Percentiles rank a stretch among this genome's conserved stretches.
phyloP scores from a whole-genome alignment of 106 monocot species.

The Platanthera zijinensis region DNA sequence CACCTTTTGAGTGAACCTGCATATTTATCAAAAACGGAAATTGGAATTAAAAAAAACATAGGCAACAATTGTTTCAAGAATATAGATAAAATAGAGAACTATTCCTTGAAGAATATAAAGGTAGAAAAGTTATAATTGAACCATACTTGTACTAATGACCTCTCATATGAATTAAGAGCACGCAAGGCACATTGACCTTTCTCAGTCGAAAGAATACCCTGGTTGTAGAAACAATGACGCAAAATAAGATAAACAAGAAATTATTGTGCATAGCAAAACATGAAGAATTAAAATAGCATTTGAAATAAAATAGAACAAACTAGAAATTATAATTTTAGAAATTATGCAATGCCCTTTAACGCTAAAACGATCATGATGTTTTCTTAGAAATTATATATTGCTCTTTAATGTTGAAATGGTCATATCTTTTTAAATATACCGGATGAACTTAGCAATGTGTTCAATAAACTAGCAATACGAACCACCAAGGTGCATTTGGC shows the following conservation, averaged over 20 bases:
- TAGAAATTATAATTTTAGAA: background rate
- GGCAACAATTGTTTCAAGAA: background rate
- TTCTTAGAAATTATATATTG: too few relatives aligned
- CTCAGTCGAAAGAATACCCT: constrained; percentile 96
- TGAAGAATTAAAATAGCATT: background rate
- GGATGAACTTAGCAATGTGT: too few relatives aligned
- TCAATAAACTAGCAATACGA: too few relatives aligned
- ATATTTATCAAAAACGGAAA: constrained; percentile 9
- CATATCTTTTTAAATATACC: too few relatives aligned
- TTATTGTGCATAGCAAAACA: background rate
- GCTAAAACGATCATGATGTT: background rate
- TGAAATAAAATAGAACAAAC: background rate
- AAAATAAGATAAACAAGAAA: background rate
- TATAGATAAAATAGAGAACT: background rate
- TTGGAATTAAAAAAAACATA: background rate
- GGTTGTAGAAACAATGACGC: background rate
- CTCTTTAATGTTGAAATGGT: too few relatives aligned
- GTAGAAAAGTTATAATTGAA: background rate
- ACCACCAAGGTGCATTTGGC: too few relatives aligned
- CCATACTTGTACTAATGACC: constrained; percentile 59
- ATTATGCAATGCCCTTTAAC: background rate
- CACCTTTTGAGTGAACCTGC: constrained; percentile 86
- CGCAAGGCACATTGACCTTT: constrained; percentile 54
- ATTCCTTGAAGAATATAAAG: background rate
- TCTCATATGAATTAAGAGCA: constrained; percentile 52